phyloP scores from a whole-genome alignment of 1,284 basidiomycete species.

The Kwoniella shivajii region DNA sequence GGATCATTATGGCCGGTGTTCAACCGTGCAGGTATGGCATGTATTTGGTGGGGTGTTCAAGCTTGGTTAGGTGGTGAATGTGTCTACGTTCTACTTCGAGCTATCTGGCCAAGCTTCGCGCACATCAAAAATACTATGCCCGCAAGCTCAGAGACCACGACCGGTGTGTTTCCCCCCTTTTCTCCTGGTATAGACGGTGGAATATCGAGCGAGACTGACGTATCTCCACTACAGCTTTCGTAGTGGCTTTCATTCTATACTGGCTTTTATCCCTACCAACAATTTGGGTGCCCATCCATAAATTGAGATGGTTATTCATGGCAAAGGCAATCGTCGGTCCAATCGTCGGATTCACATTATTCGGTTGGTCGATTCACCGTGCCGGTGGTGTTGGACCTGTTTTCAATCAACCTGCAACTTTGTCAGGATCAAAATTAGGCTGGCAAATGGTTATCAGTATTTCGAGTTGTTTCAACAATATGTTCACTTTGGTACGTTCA shows the following conservation, averaged over 20 bases:
- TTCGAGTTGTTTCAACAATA: constrained; percentile 78
- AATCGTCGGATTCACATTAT: constrained; percentile 73
- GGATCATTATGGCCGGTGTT: constrained; percentile 81
- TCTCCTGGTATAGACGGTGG: constrained; percentile 46
- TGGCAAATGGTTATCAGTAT: constrained; percentile 79
- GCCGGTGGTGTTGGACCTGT: constrained; percentile 81
- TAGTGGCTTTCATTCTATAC: constrained; percentile 81
- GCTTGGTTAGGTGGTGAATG: constrained; percentile 71
- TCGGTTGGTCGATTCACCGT: constrained; percentile 77
- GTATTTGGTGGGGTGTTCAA: constrained; percentile 78
- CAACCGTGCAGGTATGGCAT: constrained; percentile 62
- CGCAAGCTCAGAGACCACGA: constrained; percentile 59
- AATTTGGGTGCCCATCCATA: constrained; percentile 78
- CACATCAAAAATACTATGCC: constrained; percentile 71
- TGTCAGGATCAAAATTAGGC: constrained; percentile 70
- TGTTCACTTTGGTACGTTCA: constrained; percentile 65
- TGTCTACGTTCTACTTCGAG: constrained; percentile 68
- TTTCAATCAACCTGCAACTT: constrained; percentile 64
- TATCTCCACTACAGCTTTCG: constrained; percentile 24
- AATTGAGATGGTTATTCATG: constrained; percentile 79
- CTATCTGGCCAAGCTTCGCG: constrained; percentile 71
- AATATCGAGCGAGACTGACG: not conserved
- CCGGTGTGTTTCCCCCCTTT: constrained; percentile 55
- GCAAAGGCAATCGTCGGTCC: constrained; percentile 69
- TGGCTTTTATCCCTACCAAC: constrained; percentile 77